A percentile compares a stretch with the other conserved stretches of the same genome.
These are phyloP conservation scores for Exophiala spinifera DNA, from an alignment of 2,329 filamentous ascomycete genomes.

Conservation along the genomic window DNA sequence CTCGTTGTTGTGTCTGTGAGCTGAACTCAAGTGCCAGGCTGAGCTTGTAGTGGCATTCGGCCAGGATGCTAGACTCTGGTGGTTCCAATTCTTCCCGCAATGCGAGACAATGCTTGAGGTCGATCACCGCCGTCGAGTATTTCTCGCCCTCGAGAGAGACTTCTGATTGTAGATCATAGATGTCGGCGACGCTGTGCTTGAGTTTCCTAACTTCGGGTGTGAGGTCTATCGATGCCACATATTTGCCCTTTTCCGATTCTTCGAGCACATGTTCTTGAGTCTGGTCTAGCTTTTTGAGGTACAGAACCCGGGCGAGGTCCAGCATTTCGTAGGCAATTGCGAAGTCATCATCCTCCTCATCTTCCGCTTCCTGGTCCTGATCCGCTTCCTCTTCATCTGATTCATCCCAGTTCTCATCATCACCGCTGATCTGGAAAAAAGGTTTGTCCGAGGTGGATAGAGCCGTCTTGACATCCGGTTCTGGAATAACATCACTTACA, in stretches of 20 bases:
- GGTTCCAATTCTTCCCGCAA: slow-evolving; percentile 78
- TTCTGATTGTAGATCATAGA: slow-evolving; percentile 88
- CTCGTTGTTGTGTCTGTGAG: slow-evolving; percentile 59
- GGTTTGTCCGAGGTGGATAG: slow-evolving; percentile 59
- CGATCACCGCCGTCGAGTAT: slow-evolving; percentile 82
- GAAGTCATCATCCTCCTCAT: slow-evolving; percentile 62
- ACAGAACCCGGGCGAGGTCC: slow-evolving; percentile 60
- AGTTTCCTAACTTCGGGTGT: slow-evolving; percentile 53
- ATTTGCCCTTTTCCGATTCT: slow-evolving; percentile 44
- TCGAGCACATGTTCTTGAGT: slow-evolving; percentile 38
- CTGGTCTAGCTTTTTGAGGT: slow-evolving; percentile 54
- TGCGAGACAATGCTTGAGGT: slow-evolving; percentile 72
- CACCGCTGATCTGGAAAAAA: slow-evolving; percentile 87
- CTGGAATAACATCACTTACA: slow-evolving; percentile 44
- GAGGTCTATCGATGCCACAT: slow-evolving; percentile 34
- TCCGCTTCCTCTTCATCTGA: slow-evolving; percentile 70
- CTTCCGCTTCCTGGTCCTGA: slow-evolving; percentile 45
- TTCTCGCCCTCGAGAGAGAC: slow-evolving; percentile 96
- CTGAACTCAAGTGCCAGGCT: slow-evolving; percentile 93
- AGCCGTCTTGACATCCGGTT: slow-evolving; percentile 34
- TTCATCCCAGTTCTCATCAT: slow-evolving; percentile 80
- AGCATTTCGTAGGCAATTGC: slow-evolving; percentile 62
- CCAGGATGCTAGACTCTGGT: slow-evolving; percentile 77
- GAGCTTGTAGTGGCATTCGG: slow-evolving; percentile 94
- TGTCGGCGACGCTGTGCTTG: slow-evolving; percentile 86